A percentile compares a stretch with the other conserved stretches of the same genome.
Conservation (phyloP, 176 grass and related monocot species). For the Hordeum vulgare region MorexV3_pseudomolecules_assembly NC_058520.1:47353626-47354125, state of each 20-base stretch:
- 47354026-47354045: background rate
- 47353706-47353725: background rate
- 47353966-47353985: constrained; percentile 59
- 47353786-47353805: background rate
- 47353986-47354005: constrained; percentile 72
- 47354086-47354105: constrained; percentile 61
- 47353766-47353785: constrained; percentile 19
- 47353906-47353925: constrained; percentile 74
- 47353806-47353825: background rate
- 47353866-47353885: constrained; percentile 26
- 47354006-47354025: constrained; percentile 83
- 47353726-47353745: background rate
- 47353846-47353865: background rate
- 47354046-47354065: constrained; percentile 47
- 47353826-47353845: background rate
- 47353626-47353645: too few relatives aligned
- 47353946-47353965: constrained; percentile 63
- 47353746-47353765: background rate
- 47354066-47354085: constrained; percentile 55
- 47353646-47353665: constrained; percentile 1
- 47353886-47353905: constrained; percentile 74
- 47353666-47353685: constrained; percentile 21
- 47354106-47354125: constrained; percentile 96
- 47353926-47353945: constrained; percentile 71
- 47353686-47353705: background rate